Conservation (phyloP, 192 early-diverging fungal species). For the Coemansia sp. region DNA sequence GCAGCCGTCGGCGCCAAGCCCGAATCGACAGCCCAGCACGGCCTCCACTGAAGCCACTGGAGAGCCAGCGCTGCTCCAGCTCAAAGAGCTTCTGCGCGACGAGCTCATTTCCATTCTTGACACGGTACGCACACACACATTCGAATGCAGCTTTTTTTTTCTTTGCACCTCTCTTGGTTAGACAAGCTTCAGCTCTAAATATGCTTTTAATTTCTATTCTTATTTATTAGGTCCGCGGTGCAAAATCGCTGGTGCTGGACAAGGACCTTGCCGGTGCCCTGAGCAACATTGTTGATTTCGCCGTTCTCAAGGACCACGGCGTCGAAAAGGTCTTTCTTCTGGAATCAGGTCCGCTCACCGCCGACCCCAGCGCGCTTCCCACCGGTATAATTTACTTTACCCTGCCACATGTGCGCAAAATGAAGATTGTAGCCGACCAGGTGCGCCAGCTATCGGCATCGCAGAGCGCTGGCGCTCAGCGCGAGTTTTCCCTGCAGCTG, state of each 20-base stretch:
- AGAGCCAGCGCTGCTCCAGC: slow-evolving; percentile 30
- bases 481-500: slow-evolving; percentile 76
- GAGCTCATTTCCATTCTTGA: slow-evolving; percentile 53
- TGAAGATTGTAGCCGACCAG: slow-evolving; percentile 77
- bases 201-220: neutral
- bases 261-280: slow-evolving; percentile 78
- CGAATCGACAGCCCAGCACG: neutral
- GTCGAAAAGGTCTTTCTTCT: slow-evolving; percentile 93
- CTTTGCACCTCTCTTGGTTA: no score
- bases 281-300: slow-evolving; percentile 85
- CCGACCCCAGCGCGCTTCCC: slow-evolving; percentile 53
- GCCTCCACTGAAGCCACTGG: neutral
- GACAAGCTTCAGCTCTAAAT: neutral
- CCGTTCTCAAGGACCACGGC: slow-evolving; percentile 90
- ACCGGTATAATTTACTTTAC: slow-evolving; percentile 82
- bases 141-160: no score
- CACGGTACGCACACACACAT: slow-evolving; percentile 23
- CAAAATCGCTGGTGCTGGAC: slow-evolving; percentile 90
- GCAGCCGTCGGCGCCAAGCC: neutral
- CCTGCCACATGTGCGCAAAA: slow-evolving; percentile 73
- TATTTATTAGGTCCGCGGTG: slow-evolving; percentile 75
- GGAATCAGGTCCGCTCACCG: slow-evolving; percentile 62
- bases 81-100: slow-evolving; percentile 41
- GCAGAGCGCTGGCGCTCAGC: slow-evolving; percentile 8
- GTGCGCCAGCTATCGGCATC: slow-evolving; percentile 24